These are phyloP conservation scores for Singerocomus rubriflavus DNA, from an alignment of 1,284 basidiomycete species.

Conservation along the genomic window DNA sequence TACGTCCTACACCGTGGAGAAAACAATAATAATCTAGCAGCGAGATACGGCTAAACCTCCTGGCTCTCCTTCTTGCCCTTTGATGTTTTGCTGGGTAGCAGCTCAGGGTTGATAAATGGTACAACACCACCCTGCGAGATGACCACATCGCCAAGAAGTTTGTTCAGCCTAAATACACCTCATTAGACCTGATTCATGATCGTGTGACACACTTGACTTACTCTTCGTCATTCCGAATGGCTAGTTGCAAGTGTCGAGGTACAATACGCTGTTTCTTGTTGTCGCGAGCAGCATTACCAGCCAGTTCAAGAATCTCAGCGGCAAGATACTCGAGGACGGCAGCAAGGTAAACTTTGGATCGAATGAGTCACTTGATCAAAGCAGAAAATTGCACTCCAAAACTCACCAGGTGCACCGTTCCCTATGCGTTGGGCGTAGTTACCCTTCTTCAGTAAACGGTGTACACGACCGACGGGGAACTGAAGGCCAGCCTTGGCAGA, in stretches of 20 bases:
- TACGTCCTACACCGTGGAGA: constrained; percentile 27
- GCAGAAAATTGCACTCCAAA: constrained; percentile 6
- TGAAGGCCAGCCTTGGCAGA: constrained; percentile 85
- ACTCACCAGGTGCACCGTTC: constrained; percentile 51
- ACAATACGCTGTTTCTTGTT: constrained; percentile 86
- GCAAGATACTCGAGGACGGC: constrained; percentile 73
- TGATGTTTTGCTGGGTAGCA: constrained; percentile 48
- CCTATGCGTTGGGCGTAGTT: constrained; percentile 71
- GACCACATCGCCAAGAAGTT: constrained; percentile 76
- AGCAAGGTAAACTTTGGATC: constrained; percentile 65
- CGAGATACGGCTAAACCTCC: constrained; percentile 26
- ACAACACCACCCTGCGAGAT: constrained; percentile 92
- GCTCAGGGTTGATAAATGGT: constrained; percentile 50
- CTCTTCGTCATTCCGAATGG: constrained; percentile 87
- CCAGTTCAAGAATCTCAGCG: constrained; percentile 76
- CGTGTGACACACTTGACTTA: constrained; percentile 34
- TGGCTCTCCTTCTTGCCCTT: constrained; percentile 35
- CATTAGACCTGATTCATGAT: neutral
- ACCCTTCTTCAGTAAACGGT: constrained; percentile 72
- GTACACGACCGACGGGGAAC: constrained; percentile 80
- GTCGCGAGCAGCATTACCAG: constrained; percentile 67
- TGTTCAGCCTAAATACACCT: constrained; percentile 48
- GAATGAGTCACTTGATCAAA: neutral
- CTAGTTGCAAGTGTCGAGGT: constrained; percentile 85
- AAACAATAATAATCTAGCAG: constrained; percentile 19